phyloP scores from a whole-genome alignment of 1,284 basidiomycete genomes.

The Sporisorium sorghi region DNA sequence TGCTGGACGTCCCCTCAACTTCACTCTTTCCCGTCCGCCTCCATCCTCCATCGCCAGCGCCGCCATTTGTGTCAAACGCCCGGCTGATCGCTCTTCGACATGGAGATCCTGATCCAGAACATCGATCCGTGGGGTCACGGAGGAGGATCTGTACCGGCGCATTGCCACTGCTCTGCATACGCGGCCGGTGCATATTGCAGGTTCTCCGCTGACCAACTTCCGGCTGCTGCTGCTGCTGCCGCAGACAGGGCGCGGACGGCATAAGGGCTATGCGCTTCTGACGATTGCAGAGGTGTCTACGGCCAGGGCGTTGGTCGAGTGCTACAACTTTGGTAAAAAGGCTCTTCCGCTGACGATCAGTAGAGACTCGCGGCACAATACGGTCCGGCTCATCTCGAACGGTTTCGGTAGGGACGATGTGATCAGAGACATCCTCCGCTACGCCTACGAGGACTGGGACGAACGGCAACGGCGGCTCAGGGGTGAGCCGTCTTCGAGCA shows the following conservation, averaged over 20 bases:
- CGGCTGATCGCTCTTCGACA: background rate
- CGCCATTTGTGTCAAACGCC: background rate
- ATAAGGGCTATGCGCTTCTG: conserved; percentile 27
- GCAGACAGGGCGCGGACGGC: background rate
- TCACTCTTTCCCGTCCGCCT: background rate
- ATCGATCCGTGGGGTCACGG: conserved; percentile 38
- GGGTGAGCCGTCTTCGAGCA: background rate
- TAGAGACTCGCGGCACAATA: too few species aligned
- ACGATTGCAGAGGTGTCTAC: conserved; percentile 38
- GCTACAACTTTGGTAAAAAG: conserved; percentile 11
- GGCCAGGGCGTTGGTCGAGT: conserved; percentile 18
- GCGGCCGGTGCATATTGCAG: conserved; percentile 20
- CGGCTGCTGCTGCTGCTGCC: conserved; percentile 18
- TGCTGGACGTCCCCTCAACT: background rate
- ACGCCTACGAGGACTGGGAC: conserved; percentile 24
- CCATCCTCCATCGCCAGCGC: background rate
- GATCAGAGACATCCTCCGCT: conserved; percentile 14
- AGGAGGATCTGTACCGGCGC: conserved; percentile 34
- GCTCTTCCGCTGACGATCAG: conserved; percentile 15
- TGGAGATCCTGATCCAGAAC: conserved; percentile 28
- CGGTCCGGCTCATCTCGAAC: conserved; percentile 26
- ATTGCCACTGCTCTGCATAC: conserved; percentile 30
- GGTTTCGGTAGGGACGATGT: conserved; percentile 18
- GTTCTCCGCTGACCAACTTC: conserved; percentile 27
- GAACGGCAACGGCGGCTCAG: conserved; percentile 11